phyloP scores from a whole-genome alignment of 2,329 filamentous ascomycete genomes.

The Aspergillus brasiliensis region DNA sequence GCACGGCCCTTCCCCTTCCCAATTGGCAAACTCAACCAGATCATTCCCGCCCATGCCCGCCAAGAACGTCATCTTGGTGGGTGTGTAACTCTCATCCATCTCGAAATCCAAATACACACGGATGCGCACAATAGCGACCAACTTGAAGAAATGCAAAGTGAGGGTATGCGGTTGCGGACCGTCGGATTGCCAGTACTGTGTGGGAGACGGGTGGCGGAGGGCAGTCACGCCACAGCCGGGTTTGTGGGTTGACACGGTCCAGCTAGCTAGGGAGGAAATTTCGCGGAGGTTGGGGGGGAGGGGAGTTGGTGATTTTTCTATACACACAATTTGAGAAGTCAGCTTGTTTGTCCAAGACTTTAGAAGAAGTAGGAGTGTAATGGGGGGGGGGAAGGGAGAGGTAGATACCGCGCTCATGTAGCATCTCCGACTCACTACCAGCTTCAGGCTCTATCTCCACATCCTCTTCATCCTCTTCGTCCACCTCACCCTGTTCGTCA shows the following conservation, averaged over 20 bases:
- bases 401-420: constrained; percentile 36
- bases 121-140: constrained; percentile 54
- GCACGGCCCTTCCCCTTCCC: constrained; percentile 74
- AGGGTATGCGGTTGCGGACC: constrained; percentile 66
- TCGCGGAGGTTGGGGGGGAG: constrained; percentile 56
- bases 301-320: constrained; percentile 40
- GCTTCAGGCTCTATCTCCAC: background rate
- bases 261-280: constrained; percentile 66
- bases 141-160: constrained; percentile 64
- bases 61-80: constrained; percentile 84
- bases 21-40: constrained; percentile 80
- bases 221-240: constrained; percentile 64
- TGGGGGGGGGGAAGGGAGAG: background rate
- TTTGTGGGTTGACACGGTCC: constrained; percentile 65
- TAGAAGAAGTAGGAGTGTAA: background rate
- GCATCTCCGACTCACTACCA: constrained; percentile 25
- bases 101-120: constrained; percentile 76
- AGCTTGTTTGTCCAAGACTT: constrained; percentile 4
- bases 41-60: constrained; percentile 92
- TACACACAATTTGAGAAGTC: too few relatives aligned
- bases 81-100: constrained; percentile 93
- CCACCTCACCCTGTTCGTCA: constrained; percentile 12
- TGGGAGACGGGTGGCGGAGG: constrained; percentile 58
- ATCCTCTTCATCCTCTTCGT: constrained; percentile 26
- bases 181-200: constrained; percentile 67